Evolutionary conservation across 306 rosid genomes (phyloP).

Genomic region (Malus orientalis): DNA sequence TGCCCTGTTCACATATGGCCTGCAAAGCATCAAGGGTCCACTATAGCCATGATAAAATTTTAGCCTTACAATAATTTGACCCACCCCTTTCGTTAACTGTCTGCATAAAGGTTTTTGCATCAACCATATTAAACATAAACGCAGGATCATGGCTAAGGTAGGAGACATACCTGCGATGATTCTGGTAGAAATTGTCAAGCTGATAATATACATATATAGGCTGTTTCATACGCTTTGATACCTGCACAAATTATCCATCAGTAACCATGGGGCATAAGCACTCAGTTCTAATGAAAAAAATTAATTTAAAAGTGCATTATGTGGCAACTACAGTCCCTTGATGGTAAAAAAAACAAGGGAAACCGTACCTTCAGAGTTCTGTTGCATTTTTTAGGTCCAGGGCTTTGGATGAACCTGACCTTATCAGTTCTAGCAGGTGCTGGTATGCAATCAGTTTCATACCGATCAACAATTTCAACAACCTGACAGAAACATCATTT

Average conservation of each 20-base stretch:
- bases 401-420: constrained; percentile 53
- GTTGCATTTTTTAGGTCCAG: constrained; percentile 36
- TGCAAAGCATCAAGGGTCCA: neutral
- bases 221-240: constrained; percentile 54
- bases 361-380: constrained; percentile 41
- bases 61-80: neutral
- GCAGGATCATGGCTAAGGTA: neutral
- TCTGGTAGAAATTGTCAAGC: constrained; percentile 93
- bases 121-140: neutral
- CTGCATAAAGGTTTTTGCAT: neutral
- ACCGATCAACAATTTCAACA: constrained; percentile 74
- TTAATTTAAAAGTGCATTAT: neutral
- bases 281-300: neutral
- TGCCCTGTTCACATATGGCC: neutral
- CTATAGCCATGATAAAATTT: neutral
- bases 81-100: neutral
- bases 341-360: neutral
- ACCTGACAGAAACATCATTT: constrained; percentile 44
- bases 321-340: neutral
- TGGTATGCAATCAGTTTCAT: constrained; percentile 61
- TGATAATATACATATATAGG: constrained; percentile 82
- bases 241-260: constrained; percentile 32
- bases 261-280: constrained; percentile 1
- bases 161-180: constrained; percentile 69
- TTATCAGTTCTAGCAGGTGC: constrained; percentile 14